Base-by-base conservation (phyloP, 208 protist species). In the Leishmania guyanensis region DNA sequence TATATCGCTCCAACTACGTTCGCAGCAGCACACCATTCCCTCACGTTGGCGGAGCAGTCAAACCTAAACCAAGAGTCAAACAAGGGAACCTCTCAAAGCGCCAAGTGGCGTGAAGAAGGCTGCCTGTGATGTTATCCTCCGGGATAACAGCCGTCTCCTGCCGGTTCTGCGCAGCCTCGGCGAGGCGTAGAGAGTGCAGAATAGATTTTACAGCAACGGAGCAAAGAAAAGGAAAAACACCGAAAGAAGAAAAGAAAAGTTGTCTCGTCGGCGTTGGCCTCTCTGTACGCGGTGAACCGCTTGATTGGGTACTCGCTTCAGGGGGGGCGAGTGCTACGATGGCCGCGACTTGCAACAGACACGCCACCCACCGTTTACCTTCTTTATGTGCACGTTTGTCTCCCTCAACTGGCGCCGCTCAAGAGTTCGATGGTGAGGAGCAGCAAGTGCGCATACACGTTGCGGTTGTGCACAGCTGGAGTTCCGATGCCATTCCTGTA, bases 1-100 rank as follows among this genome's bases (percentile, higher is more conserved):
- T 60, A 91, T 65, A 80, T 96, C 92, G 69, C 82, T 84, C 39
- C 80, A 76, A 58, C 87, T 92, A 58, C 88, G 87, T 62, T 84
- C 85, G 66, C 88, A 83, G 69, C 77, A 85, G 73, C 51, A 90
- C 69, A 82, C 33, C 66, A 88, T 80, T 46, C 62, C 33, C 69
- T 46, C 43, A 36, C 26, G 39, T 69, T 36, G 46, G 46, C 20
- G n/a, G 3, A 20, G 46, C 39, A 73, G 10, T 29, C 33, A 48
- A 4, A 22, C 39, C 20, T 73, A 73, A 26, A 73, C 68, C 39
- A 53, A 54, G 43, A 73, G 46, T 20, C 26, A 33, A 33, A 20
- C 68, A 65, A 46, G 17, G 2, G 75, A 48, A 12, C 29, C 48
- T 43, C 29, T 50, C 12, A 50, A 76, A 36, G 56, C 48, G 48